Base-by-base conservation (phyloP, 495 filamentous ascomycete genomes). In the Neurospora cerealis region DNA sequence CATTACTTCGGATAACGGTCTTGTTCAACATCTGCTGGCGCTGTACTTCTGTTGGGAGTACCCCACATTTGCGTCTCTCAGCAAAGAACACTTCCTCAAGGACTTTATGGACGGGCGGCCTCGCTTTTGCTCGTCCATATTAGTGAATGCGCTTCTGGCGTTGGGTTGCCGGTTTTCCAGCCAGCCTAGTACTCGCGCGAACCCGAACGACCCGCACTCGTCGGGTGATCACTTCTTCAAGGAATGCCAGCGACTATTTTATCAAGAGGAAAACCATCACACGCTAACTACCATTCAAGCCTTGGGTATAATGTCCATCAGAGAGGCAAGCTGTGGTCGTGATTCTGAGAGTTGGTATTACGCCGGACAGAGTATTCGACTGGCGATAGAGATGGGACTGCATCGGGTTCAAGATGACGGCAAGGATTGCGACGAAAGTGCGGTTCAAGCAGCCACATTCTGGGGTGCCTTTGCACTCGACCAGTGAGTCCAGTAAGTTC, bases 1-100 rank as follows among this genome's bases (percentile, higher is more conserved):
- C 7, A 84, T 91, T 41, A 92, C 91, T 1, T 70, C 79, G 4
- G 90, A 93, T 77, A 73, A 80, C 10, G 76, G 77, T 5, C 85
- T 93, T 62, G 85, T 93, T 9, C 82, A 88, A 71, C 89, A 92
- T 74, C 84, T 93, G 32, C 82, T 93, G 46, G 83, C 89, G 19
- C 81, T 95, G 19, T 95, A 93, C 80, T 95, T 96, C 73, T 89
- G 87, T 77, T 96, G 93, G 93, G 90, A 92, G 76, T 92, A 95
- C 75, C 91, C 92, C 3, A 91, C 89, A 71, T 90, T 92, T 77
- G 88, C 90, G 9, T 85, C 92, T 4, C 86, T 96, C 46, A 90
- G 89, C 72, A 90, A 93, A 70, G 88, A 90, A 69, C 87, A 92
- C 71, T 95, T 96, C 77, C 80, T 92, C 72, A 81, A 86, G 36